phyloP scores from a whole-genome alignment of 2,329 filamentous ascomycete genomes.

The Immersiporthe knoxdaviesiana region DNA sequence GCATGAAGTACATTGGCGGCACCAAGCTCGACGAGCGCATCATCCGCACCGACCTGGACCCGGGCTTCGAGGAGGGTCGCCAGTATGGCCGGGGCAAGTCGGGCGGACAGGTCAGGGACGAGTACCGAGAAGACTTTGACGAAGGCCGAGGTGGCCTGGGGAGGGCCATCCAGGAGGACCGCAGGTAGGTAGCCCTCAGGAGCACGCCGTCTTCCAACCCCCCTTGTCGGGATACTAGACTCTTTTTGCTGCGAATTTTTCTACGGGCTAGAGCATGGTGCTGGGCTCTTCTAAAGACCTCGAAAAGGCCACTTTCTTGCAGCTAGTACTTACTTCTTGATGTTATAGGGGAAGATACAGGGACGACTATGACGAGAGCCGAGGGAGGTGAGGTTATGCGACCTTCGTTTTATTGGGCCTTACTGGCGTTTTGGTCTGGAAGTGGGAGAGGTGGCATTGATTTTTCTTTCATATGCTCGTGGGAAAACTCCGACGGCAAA shows the following conservation, averaged over 20 bases:
- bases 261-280: not conserved
- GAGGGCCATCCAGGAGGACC: slow-evolving; percentile 68
- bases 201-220: not conserved
- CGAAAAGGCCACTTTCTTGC: not conserved
- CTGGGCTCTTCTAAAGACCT: not conserved
- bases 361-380: slow-evolving; percentile 63
- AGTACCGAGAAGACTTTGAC: slow-evolving; percentile 96
- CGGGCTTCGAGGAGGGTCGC: slow-evolving; percentile 92
- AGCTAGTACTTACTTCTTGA: not conserved
- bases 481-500: not conserved
- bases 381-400: slow-evolving; percentile 41
- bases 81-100: slow-evolving; percentile 97
- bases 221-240: slow-evolving; percentile 26
- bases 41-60: slow-evolving; percentile 92
- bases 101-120: slow-evolving; percentile 94
- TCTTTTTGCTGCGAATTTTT: not conserved
- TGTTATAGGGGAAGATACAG: slow-evolving; percentile 38
- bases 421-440: not conserved
- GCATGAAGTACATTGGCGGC: slow-evolving; percentile 97
- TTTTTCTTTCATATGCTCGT: not conserved
- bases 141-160: slow-evolving; percentile 91
- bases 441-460: not conserved
- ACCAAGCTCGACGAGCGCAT: slow-evolving; percentile 98
- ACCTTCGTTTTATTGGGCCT: not conserved
- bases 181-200: not conserved